Evolutionary conservation across 192 early-diverging fungal genomes (phyloP).

Genomic region (Thamnidium elegans): DNA sequence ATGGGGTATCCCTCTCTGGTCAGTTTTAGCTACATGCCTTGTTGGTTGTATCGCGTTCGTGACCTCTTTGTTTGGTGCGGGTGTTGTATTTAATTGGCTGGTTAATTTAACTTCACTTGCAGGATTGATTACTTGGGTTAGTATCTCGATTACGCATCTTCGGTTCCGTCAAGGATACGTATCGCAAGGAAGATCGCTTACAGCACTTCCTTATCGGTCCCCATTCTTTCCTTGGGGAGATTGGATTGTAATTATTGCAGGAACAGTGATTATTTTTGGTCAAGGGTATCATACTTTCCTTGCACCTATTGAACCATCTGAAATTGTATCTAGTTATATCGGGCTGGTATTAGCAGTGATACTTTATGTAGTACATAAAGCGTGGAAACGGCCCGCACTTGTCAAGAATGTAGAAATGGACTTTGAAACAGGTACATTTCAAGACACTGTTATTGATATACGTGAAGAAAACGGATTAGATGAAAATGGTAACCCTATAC

Average conservation of each 20-base stretch:
- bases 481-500: conserved; percentile 13
- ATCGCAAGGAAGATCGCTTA: conserved; percentile 60
- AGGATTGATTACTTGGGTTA: conserved; percentile 81
- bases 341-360: conserved; percentile 60
- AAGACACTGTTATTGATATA: conserved; percentile 14
- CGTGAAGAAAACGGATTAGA: conserved; percentile 14
- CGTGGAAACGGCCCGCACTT: conserved; percentile 40
- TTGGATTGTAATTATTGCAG: conserved; percentile 63
- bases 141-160: conserved; percentile 77
- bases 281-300: conserved; percentile 58
- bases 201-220: conserved; percentile 70
- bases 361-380: conserved; percentile 55
- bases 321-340: conserved; percentile 62
- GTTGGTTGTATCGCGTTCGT: conserved; percentile 65
- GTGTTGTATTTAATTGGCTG: conserved; percentile 66
- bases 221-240: conserved; percentile 69
- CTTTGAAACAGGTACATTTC: conserved; percentile 51
- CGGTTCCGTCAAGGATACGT: conserved; percentile 79
- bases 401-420: conserved; percentile 58
- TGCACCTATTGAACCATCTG: conserved; percentile 44
- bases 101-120: conserved; percentile 68
- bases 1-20: conserved; percentile 63
- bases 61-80: conserved; percentile 63
- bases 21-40: conserved; percentile 57
- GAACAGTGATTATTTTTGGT: conserved; percentile 53